phyloP scores from a whole-genome alignment of 2,329 filamentous ascomycete genomes.

The Ophiostoma angusticollis region DNA sequence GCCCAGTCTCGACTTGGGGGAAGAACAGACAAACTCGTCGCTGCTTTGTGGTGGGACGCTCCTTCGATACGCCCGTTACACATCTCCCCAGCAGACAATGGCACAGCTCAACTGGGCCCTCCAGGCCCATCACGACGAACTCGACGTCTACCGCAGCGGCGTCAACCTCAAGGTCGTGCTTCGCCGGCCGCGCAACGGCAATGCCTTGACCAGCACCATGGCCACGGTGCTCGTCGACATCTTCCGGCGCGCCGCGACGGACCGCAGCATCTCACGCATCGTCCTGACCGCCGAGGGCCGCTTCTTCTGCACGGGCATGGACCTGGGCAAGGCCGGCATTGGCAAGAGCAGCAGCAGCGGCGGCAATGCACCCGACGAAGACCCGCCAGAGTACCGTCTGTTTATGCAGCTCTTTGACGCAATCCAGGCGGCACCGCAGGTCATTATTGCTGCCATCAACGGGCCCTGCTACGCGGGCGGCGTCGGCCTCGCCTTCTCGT shows the following conservation, averaged over 20 bases:
- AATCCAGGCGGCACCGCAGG: conserved; percentile 24
- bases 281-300: conserved; percentile 20
- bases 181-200: neutral
- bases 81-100: no score
- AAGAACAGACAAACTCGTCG: no score
- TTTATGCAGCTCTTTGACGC: conserved; percentile 21
- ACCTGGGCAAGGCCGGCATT: conserved; percentile 9
- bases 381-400: neutral
- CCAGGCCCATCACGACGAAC: neutral
- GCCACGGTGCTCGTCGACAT: neutral
- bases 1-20: no score
- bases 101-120: conserved; percentile 14
- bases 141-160: neutral
- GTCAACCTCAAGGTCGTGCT: neutral
- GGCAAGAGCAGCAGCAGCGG: neutral
- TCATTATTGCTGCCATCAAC: conserved; percentile 26
- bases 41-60: no score
- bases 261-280: conserved; percentile 20
- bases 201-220: conserved; percentile 2
- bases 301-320: conserved; percentile 28
- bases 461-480: conserved; percentile 27
- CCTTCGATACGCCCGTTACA: no score
- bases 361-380: neutral
- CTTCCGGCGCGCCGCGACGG: neutral
- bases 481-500: conserved; percentile 26